Evolutionary conservation across 495 filamentous ascomycete species (phyloP).

Genomic region (Penicillium taxi): DNA sequence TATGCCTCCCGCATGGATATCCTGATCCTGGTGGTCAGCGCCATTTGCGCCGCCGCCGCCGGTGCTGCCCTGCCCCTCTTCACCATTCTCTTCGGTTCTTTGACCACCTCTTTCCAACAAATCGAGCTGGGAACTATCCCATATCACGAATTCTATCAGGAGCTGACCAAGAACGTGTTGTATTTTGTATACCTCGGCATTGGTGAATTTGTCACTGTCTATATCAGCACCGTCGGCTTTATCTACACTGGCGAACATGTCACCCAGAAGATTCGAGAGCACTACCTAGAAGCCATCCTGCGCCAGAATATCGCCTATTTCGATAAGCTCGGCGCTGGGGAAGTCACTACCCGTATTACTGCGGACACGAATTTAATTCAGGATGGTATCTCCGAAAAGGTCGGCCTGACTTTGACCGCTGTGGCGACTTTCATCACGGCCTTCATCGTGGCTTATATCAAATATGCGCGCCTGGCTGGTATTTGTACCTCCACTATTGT

Average conservation of each 20-base stretch:
- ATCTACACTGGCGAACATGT: constrained; percentile 92
- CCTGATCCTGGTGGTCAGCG: constrained; percentile 59
- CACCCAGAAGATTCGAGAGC: constrained; percentile 73
- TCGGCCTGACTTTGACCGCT: constrained; percentile 66
- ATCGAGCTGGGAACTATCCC: constrained; percentile 45
- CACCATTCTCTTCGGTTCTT: constrained; percentile 71
- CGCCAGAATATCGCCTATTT: constrained; percentile 90
- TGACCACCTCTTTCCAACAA: constrained; percentile 63
- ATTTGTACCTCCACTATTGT: constrained; percentile 73
- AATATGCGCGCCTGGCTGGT: constrained; percentile 75
- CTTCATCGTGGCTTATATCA: constrained; percentile 83
- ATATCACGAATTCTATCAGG: constrained; percentile 47
- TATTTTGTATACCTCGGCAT: constrained; percentile 91
- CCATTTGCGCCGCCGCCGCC: constrained; percentile 62
- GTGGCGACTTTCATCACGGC: constrained; percentile 74
- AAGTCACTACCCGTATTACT: constrained; percentile 88
- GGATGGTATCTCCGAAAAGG: constrained; percentile 82
- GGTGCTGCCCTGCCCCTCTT: constrained; percentile 82
- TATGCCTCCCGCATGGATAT: constrained; percentile 72
- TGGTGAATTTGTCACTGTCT: constrained; percentile 73
- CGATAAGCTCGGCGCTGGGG: constrained; percentile 83
- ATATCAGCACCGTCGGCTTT: constrained; percentile 77
- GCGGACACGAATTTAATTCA: constrained; percentile 84
- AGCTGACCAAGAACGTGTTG: constrained; percentile 59
- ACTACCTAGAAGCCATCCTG: constrained; percentile 76